Evolutionary conservation across 1,284 basidiomycete genomes (phyloP), one percentile per base, ranked within the genome.

Genomic region (Quambalaria eucalypti): DNA sequence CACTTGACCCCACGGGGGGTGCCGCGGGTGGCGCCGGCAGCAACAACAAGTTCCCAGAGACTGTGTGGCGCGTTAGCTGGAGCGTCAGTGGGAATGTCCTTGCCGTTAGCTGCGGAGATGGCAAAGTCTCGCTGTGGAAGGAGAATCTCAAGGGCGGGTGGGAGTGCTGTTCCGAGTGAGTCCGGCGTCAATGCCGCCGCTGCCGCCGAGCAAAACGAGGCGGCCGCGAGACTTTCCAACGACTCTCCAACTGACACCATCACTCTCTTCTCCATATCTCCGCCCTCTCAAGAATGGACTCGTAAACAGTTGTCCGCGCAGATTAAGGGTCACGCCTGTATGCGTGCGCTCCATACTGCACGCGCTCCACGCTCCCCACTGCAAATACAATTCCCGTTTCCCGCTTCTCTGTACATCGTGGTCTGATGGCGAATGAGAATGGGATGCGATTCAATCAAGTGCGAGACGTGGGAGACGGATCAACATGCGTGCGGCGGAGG

Each of bases 81-180:
- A 92, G 89, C 67, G 82, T 97, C 47, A 90, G 91, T 2, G 93
- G 95, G 21, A 97, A 97, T 72, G 84, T 98, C 53, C 81, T 98
- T 48, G 92, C 93, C 0, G 95, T 97, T 38, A 93, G 90, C 76
- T 95, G 91, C 77, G 93, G 92, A 14, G 95, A 98, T 76, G 93
- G 95, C 26, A 96, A 96, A 78, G 91, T 98, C 28, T 91, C 87
- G 12, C 80, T 98, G 52, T 98, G 92, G 93, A 98, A 98, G 79
- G 93, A 98, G 79, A 93, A 89, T 75, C 78, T 96, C 69, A 90
- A 90, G 76, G 87, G 89, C 21, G 80, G 82, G 23, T 98, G 93
- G 90, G 93, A 97, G 77, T 93, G 91, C 76, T 46, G 42, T 26
- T 46, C 42, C 4, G 42, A 46, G 42, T 39, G 36, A 39, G 36